Conservation (phyloP, 768 basidiomycete species). For the Pleurotus platypus region DNA sequence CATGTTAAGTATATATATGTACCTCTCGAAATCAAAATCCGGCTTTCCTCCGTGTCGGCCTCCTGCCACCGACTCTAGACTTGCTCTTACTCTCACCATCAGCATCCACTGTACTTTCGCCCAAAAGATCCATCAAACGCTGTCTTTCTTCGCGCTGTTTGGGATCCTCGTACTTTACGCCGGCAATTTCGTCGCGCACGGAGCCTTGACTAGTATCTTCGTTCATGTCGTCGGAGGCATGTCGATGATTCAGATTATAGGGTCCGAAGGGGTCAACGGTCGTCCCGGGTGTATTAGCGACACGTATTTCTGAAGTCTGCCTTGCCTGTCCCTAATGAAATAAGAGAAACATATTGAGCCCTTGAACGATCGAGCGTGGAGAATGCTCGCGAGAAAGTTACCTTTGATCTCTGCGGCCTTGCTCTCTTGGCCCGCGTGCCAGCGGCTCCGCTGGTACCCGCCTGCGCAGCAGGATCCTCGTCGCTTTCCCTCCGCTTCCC, state of each 20-base stretch:
- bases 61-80: neutral
- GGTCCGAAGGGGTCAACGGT: slow-evolving; percentile 17
- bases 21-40: neutral
- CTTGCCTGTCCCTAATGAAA: slow-evolving; percentile 31
- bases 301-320: slow-evolving; percentile 29
- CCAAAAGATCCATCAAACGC: slow-evolving; percentile 52
- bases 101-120: neutral
- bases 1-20: too few species aligned
- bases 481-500: slow-evolving; percentile 59
- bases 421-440: slow-evolving; percentile 28
- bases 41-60: neutral
- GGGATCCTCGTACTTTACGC: slow-evolving; percentile 69
- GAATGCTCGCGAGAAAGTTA: slow-evolving; percentile 8
- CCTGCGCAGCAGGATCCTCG: slow-evolving; percentile 26
- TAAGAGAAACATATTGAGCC: neutral
- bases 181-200: slow-evolving; percentile 40
- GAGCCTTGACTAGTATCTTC: slow-evolving; percentile 16
- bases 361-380: neutral
- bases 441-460: slow-evolving; percentile 13
- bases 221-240: slow-evolving; percentile 26
- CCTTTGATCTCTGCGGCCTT: slow-evolving; percentile 34
- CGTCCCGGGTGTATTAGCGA: slow-evolving; percentile 14
- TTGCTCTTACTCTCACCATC: neutral
- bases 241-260: slow-evolving; percentile 18
- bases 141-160: slow-evolving; percentile 55